Percentiles rank a stretch among this genome's conserved stretches.
Conservation (phyloP, 306 rosid species). For the Luffa acutangula region DNA sequence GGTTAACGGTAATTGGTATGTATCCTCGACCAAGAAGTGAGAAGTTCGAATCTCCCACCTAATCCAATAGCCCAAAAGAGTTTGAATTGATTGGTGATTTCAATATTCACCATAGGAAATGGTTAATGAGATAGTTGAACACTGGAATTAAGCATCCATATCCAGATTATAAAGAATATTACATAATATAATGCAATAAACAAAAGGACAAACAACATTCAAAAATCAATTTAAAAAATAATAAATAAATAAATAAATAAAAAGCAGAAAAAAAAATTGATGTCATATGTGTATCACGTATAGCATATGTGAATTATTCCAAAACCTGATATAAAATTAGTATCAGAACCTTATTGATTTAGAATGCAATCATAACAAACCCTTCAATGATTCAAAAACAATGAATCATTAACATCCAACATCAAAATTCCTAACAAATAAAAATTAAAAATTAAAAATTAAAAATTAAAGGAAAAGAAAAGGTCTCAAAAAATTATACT, state of each 20-base stretch:
- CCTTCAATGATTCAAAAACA: background rate
- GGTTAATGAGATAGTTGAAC: background rate
- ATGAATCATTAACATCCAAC: background rate
- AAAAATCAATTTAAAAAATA: background rate
- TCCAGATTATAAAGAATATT: background rate
- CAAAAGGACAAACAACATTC: background rate
- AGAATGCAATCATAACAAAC: background rate
- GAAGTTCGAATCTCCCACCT: no score
- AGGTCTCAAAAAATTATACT: background rate
- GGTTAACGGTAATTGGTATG: no score
- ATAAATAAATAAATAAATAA: background rate
- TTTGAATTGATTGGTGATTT: background rate
- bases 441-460: no score
- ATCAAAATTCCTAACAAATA: background rate
- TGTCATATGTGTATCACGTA: background rate
- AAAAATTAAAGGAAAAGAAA: background rate
- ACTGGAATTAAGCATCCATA: background rate
- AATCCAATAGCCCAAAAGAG: background rate
- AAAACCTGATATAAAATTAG: background rate
- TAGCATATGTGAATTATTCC: background rate
- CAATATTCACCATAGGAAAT: background rate
- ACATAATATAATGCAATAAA: background rate
- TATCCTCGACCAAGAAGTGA: no score
- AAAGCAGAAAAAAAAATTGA: background rate
- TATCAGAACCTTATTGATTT: background rate